Percentiles rank a stretch among this genome's conserved stretches.
Evolutionary conservation across 1,284 basidiomycete species (phyloP).

Genomic region (Sutorius eximius): DNA sequence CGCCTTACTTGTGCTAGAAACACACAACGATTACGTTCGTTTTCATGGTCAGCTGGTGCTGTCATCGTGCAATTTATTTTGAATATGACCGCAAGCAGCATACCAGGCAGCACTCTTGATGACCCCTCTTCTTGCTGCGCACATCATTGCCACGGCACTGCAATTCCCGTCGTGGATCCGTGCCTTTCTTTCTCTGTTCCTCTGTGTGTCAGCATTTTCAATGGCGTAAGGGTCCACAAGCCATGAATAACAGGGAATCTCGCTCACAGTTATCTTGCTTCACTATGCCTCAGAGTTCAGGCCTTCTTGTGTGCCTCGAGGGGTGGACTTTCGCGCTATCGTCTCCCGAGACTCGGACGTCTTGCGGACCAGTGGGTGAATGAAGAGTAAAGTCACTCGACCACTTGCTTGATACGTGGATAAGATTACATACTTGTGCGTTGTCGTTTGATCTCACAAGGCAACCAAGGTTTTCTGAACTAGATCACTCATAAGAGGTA

Average conservation of each 20-base stretch:
- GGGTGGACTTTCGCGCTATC: slow-evolving; percentile 52
- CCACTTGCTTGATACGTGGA: neutral
- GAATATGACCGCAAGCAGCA: slow-evolving; percentile 42
- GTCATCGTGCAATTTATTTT: slow-evolving; percentile 3
- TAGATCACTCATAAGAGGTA: neutral
- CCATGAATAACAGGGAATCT: neutral
- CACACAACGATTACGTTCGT: slow-evolving; percentile 76
- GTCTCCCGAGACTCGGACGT: slow-evolving; percentile 66
- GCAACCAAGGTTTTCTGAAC: neutral
- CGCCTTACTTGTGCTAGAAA: slow-evolving; percentile 70
- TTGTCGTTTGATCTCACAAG: slow-evolving; percentile 1
- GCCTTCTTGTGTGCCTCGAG: slow-evolving; percentile 66
- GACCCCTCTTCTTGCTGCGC: slow-evolving; percentile 61
- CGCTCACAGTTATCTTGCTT: slow-evolving; percentile 6
- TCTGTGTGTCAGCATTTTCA: slow-evolving; percentile 44
- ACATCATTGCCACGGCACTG: slow-evolving; percentile 57
- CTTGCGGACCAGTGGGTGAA: slow-evolving; percentile 73
- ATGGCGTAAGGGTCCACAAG: slow-evolving; percentile 52
- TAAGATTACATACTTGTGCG: neutral
- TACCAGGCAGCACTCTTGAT: slow-evolving; percentile 79
- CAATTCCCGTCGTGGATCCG: slow-evolving; percentile 50
- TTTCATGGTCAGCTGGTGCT: slow-evolving; percentile 65
- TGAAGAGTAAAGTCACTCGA: slow-evolving; percentile 51
- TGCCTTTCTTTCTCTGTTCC: slow-evolving; percentile 46
- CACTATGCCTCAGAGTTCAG: slow-evolving; percentile 44